Evolutionary conservation across 2,329 filamentous ascomycete genomes (phyloP).

Genomic region (Alternaria atra): DNA sequence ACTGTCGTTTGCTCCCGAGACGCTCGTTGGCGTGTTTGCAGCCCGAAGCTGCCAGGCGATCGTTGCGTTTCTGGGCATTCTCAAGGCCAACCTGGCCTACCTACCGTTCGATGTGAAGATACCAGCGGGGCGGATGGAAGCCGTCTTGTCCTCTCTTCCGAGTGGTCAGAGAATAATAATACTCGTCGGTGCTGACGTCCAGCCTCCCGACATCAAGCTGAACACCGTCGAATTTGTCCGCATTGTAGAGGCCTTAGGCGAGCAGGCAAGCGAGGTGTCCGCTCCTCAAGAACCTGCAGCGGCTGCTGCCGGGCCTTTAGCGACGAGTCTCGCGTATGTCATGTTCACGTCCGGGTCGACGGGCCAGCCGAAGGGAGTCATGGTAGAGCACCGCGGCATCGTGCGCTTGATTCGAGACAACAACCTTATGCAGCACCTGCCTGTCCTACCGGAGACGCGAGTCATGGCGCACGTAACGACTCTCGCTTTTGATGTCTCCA

Average conservation of each 20-base stretch:
- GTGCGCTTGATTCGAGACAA: neutral
- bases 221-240: too few species aligned
- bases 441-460: neutral
- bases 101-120: constrained; percentile 36
- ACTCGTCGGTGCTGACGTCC: too few species aligned
- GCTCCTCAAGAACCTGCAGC: too few species aligned
- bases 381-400: constrained; percentile 64
- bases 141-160: too few species aligned
- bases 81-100: constrained; percentile 55
- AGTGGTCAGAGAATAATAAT: too few species aligned
- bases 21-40: constrained; percentile 27
- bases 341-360: constrained; percentile 62
- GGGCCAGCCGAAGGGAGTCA: constrained; percentile 63
- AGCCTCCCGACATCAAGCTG: too few species aligned
- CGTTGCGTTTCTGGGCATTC: constrained; percentile 51
- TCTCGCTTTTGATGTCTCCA: neutral
- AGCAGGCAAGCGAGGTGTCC: neutral
- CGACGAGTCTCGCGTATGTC: constrained; percentile 60
- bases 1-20: constrained; percentile 8
- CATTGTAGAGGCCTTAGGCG: too few species aligned
- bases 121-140: neutral
- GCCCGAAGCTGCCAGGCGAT: constrained; percentile 25
- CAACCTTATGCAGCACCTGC: neutral
- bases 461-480: neutral
- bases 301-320: neutral